Evolutionary conservation across 2,329 filamentous ascomycete genomes (phyloP).

Genomic region (Cordyceps pruinosa): DNA sequence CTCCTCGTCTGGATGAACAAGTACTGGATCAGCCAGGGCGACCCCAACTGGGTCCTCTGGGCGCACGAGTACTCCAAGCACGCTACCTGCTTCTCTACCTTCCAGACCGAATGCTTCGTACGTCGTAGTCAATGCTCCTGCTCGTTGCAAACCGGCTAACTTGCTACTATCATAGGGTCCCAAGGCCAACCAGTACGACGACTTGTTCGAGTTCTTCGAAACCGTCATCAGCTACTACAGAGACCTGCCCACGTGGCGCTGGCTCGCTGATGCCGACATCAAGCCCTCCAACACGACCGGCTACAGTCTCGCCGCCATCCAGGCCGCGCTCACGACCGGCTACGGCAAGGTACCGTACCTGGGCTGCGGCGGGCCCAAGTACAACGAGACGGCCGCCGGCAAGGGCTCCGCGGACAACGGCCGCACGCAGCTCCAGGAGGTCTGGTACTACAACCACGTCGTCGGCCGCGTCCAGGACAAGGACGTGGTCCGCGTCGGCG

Average conservation of each 20-base stretch:
- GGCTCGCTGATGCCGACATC: conserved; percentile 50
- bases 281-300: conserved; percentile 50
- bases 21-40: conserved; percentile 53
- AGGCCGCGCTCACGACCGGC: conserved; percentile 39
- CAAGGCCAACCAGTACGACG: conserved; percentile 46
- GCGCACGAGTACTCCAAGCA: conserved; percentile 63
- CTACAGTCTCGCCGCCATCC: conserved; percentile 48
- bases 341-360: conserved; percentile 53
- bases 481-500: conserved; percentile 36
- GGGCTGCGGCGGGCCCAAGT: conserved; percentile 53
- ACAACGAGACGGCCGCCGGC: conserved; percentile 53
- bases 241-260: conserved; percentile 51
- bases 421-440: conserved; percentile 50
- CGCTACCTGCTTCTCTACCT: conserved; percentile 60
- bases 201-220: conserved; percentile 58
- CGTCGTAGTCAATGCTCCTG: neutral
- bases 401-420: conserved; percentile 48
- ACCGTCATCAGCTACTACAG: conserved; percentile 52
- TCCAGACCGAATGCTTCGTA: conserved; percentile 56
- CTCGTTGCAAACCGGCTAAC: neutral
- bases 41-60: conserved; percentile 55
- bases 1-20: conserved; percentile 60
- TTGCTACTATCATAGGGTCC: conserved; percentile 33
- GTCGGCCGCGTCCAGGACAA: conserved; percentile 49
- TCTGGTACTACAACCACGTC: conserved; percentile 61